A percentile compares a stretch with the other conserved stretches of the same genome.
Conservation (phyloP, 768 basidiomycete genomes). For the Lactarius pseudohatsudake region DNA sequence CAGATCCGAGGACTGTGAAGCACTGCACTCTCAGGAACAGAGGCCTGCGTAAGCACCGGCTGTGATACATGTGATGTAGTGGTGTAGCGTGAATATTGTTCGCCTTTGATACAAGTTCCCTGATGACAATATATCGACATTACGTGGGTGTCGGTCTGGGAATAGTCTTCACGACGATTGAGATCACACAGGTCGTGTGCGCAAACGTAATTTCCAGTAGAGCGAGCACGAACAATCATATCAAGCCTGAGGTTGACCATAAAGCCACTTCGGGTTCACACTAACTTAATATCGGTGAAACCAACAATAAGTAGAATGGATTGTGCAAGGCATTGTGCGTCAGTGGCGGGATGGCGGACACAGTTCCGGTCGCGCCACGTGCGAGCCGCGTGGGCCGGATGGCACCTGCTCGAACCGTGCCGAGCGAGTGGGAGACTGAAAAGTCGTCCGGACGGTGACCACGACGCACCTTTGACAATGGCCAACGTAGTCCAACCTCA, state of each 20-base stretch:
- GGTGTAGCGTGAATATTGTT: background rate
- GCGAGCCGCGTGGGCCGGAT: conserved; percentile 2
- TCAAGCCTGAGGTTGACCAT: no score
- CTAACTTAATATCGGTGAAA: background rate
- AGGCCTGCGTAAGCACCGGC: background rate
- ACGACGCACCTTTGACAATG: conserved; percentile 46
- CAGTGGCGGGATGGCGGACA: background rate
- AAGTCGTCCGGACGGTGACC: conserved; percentile 17
- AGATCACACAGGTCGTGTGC: no score
- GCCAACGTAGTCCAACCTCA: conserved; percentile 60
- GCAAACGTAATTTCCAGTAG: no score
- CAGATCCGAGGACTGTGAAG: background rate
- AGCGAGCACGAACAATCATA: no score
- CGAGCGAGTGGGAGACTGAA: conserved; percentile 12
- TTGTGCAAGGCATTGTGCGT: background rate
- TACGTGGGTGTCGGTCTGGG: no score
- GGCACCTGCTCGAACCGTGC: conserved; percentile 1
- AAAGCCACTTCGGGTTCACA: no score
- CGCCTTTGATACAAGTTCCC: background rate
- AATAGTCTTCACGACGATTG: no score
- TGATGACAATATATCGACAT: background rate
- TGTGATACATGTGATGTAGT: background rate
- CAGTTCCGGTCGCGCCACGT: conserved; percentile 9
- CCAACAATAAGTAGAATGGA: background rate
- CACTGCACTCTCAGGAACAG: background rate